Percentiles rank a stretch among this genome's conserved stretches.
phyloP scores from a whole-genome alignment of 169 alveolate genomes.

The Plasmodium sp. region DNA sequence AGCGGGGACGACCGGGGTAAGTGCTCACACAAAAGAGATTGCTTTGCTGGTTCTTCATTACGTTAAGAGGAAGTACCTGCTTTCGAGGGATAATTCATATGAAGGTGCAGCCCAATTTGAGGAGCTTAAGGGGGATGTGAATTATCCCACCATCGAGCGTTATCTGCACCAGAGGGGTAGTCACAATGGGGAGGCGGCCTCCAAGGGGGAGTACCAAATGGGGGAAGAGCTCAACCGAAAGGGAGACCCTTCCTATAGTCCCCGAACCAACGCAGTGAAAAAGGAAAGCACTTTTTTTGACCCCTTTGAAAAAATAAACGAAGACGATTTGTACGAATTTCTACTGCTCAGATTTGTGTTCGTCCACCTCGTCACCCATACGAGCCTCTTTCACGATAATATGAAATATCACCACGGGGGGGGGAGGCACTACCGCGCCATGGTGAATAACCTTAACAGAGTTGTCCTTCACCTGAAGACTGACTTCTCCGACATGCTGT shows the following conservation, averaged over 20 bases:
- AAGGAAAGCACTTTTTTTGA: background rate
- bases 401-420: conserved; percentile 6
- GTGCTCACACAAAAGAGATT: background rate
- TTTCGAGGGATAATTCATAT: background rate
- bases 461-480: conserved; percentile 29
- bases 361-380: conserved; percentile 23
- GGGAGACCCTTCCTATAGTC: background rate
- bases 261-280: background rate
- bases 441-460: conserved; percentile 42
- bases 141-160: conserved; percentile 11
- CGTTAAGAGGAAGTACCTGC: conserved; percentile 26
- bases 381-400: conserved; percentile 32
- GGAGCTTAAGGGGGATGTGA: conserved; percentile 18
- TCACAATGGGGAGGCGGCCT: background rate
- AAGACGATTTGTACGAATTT: conserved; percentile 55
- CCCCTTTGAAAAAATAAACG: conserved; percentile 31
- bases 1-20: background rate
- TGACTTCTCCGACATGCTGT: conserved; percentile 15
- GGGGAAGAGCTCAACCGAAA: background rate
- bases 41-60: conserved; percentile 8
- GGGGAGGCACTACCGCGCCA: background rate
- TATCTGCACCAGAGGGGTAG: background rate
- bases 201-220: background rate
- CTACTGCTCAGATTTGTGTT: conserved; percentile 39
- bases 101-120: background rate